phyloP scores from a whole-genome alignment of 2,329 filamentous ascomycete species.

The Rosellinia necatrix region DNA sequence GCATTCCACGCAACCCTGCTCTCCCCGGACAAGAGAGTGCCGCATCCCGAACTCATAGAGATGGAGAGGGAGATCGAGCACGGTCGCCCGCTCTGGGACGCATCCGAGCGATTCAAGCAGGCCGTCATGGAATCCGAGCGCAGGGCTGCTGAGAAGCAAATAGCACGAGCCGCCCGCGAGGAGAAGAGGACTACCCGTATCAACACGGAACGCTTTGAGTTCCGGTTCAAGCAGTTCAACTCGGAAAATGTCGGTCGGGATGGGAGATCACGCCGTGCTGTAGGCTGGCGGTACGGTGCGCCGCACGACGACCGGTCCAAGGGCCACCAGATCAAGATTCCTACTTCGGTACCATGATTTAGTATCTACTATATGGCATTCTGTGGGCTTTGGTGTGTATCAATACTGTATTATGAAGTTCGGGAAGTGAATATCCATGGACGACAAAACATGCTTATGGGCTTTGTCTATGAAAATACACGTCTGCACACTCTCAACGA shows the following conservation, averaged over 20 bases:
- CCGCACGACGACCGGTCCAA: slow-evolving; percentile 66
- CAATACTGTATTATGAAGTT: slow-evolving; percentile 32
- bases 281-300: slow-evolving; percentile 68
- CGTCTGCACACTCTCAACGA: background rate
- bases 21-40: slow-evolving; percentile 64
- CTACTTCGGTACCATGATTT: slow-evolving; percentile 61
- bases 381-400: slow-evolving; percentile 27
- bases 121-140: slow-evolving; percentile 47
- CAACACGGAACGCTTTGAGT: slow-evolving; percentile 61
- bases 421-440: slow-evolving; percentile 1
- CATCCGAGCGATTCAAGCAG: slow-evolving; percentile 46
- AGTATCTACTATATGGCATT: background rate
- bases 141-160: slow-evolving; percentile 48
- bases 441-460: slow-evolving; percentile 5
- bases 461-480: slow-evolving; percentile 14
- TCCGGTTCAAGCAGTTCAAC: slow-evolving; percentile 64
- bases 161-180: slow-evolving; percentile 39
- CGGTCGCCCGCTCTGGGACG: slow-evolving; percentile 45
- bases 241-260: slow-evolving; percentile 59
- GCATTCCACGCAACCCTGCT: slow-evolving; percentile 66
- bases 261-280: slow-evolving; percentile 56
- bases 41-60: slow-evolving; percentile 64
- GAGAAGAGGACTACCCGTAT: slow-evolving; percentile 50
- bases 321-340: slow-evolving; percentile 68
- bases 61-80: slow-evolving; percentile 55